phyloP scores from a whole-genome alignment of 805 yeast genomes.

The Yarrowia alimentaria region DNA sequence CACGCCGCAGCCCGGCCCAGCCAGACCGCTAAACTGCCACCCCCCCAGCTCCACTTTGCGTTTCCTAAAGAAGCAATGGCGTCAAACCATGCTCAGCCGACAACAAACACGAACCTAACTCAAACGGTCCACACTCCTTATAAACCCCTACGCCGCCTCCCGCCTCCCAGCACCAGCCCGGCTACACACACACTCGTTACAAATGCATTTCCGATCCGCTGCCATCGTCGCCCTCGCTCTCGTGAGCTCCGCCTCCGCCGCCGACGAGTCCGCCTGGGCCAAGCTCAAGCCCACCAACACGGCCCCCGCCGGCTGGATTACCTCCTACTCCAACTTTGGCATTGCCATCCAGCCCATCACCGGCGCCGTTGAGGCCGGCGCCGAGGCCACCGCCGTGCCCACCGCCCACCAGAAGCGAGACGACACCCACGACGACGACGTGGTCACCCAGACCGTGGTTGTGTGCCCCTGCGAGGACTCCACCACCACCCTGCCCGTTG shows the following conservation, averaged over 20 bases:
- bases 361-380: constrained; percentile 19
- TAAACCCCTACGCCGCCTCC: no score
- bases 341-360: constrained; percentile 25
- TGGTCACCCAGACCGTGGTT: constrained; percentile 24
- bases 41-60: no score
- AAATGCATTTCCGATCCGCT: constrained; percentile 17
- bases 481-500: constrained; percentile 24
- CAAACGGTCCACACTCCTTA: constrained; percentile 4
- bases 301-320: constrained; percentile 13
- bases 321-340: constrained; percentile 20
- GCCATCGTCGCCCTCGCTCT: constrained; percentile 21
- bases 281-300: constrained; percentile 23
- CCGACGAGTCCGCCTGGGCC: constrained; percentile 24
- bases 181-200: constrained; percentile 20
- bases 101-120: no score
- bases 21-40: no score
- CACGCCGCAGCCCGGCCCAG: no score
- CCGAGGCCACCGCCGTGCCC: constrained; percentile 17
- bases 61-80: no score
- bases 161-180: no score
- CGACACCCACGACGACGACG: not conserved
- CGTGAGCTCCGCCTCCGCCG: constrained; percentile 14
- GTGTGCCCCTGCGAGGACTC: constrained; percentile 24
- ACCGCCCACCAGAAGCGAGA: constrained; percentile 27
- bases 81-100: no score